Base-by-base conservation (phyloP, 73 alveolate genomes). In the Durusdinium trenchii region DNA sequence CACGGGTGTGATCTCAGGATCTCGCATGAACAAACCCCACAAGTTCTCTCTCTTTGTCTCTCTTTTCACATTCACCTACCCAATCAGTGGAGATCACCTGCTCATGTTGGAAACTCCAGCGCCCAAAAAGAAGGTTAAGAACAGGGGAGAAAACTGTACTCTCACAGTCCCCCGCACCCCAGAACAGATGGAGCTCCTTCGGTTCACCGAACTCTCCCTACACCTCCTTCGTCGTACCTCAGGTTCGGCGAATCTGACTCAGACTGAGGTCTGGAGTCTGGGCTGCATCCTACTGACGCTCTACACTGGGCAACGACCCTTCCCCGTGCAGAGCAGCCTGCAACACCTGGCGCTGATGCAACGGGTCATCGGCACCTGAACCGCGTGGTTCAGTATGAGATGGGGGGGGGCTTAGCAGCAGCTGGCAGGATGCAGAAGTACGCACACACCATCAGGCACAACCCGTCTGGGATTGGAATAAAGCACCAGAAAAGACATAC, bases 201-300 rank as follows among this genome's bases (percentile, higher is more conserved):
- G 26, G 43, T 20, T 18, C 38, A 20, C 6, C 81, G 2, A n/a
- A n/a, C n/a, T n/a, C n/a, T n/a, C n/a, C n/a, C n/a, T n/a, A n/a
- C n/a, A n/a, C n/a, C n/a, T n/a, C n/a, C n/a, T n/a, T n/a, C n/a
- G n/a, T n/a, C n/a, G n/a, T n/a, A n/a, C n/a, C n/a, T n/a, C n/a
- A n/a, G n/a, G n/a, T 57, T 57, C 69, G 69, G 32, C 23, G 12
- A 16, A 16, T 23, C 23, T 57, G 73, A 23, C 73, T 60, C 18
- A 23, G 23, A 57, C 89, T 48, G 3, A 81, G 91, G 91, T 81
- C 10, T 81, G 91, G 91, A 81, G 91, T 81, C 71, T 90, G 78
- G 97, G 97, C 62, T 90, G 97, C 97, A 69, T 90, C 16, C 97
- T 90, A 3, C 75, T 90, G 76, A 90, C 97, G n/a, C 97, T 90